These are phyloP conservation scores for Parachaetomium inaequale DNA, from an alignment of 495 filamentous ascomycete species.

Conservation along the genomic window DNA sequence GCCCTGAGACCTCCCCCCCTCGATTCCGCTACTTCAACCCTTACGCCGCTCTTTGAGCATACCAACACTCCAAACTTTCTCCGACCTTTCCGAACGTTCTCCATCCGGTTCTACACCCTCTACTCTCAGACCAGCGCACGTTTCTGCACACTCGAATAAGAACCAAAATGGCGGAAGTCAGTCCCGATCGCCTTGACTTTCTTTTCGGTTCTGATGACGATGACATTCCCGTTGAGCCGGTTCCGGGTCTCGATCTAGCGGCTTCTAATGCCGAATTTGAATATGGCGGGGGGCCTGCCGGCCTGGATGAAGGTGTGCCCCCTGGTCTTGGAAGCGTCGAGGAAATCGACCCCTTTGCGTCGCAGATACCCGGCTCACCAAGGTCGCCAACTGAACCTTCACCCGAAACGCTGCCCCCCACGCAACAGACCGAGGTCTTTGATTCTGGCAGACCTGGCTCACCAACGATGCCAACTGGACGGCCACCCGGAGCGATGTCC, in stretches of 20 bases:
- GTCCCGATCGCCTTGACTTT: not conserved
- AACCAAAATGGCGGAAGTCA: not conserved
- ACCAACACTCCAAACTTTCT: not conserved
- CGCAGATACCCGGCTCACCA: not conserved
- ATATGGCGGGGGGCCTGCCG: no score
- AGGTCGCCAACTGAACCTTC: not conserved
- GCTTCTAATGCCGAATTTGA: not conserved
- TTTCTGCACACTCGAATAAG: no score
- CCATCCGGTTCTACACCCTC: not conserved
- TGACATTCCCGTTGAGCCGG: not conserved
- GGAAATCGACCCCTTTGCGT: no score
- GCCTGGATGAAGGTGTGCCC: no score
- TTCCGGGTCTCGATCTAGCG: not conserved
- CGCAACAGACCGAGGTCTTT: no score
- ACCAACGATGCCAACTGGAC: no score
- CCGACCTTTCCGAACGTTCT: no score
- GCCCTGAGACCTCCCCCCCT: not conserved
- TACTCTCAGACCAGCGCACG: not conserved
- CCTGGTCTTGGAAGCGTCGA: no score
- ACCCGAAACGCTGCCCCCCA: no score
- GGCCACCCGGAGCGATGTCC: not conserved
- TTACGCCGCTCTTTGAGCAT: not conserved
- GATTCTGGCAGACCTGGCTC: no score
- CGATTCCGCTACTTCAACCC: not conserved
- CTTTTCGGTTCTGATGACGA: not conserved